These are phyloP conservation scores for Gnomoniopsis sp. DNA, from an alignment of 2,329 filamentous ascomycete species.

Conservation along the genomic window DNA sequence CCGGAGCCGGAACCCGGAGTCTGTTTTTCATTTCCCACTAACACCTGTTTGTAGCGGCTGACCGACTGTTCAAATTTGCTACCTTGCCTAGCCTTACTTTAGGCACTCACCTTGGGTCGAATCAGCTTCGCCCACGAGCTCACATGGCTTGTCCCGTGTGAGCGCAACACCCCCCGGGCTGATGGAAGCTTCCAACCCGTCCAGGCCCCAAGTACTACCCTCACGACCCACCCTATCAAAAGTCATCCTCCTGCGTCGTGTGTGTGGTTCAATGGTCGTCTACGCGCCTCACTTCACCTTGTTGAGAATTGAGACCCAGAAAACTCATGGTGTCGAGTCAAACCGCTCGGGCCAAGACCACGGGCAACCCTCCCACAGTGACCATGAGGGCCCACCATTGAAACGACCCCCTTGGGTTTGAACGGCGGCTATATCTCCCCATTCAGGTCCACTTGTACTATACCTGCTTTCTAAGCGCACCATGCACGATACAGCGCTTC, in stretches of 20 bases:
- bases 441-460: not conserved
- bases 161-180: not conserved
- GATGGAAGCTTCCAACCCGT: not conserved
- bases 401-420: not conserved
- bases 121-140: not conserved
- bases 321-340: not conserved
- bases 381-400: not conserved
- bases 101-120: not conserved
- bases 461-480: not conserved
- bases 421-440: not conserved
- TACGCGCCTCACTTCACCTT: not conserved
- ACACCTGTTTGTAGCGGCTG: not conserved
- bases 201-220: not conserved
- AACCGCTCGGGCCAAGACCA: not conserved
- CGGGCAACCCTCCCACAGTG: not conserved
- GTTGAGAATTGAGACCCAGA: not conserved
- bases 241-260: not conserved
- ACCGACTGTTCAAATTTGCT: not conserved
- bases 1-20: too few relatives aligned
- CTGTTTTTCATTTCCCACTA: too few relatives aligned
- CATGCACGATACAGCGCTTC: not conserved
- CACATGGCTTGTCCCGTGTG: not conserved
- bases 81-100: not conserved
- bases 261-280: not conserved
- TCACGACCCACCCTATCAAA: not conserved